Evolutionary conservation across 352 stramenopile species (phyloP), one percentile per base, ranked within the genome.

Genomic region (Pythium vanterpoolii): DNA sequence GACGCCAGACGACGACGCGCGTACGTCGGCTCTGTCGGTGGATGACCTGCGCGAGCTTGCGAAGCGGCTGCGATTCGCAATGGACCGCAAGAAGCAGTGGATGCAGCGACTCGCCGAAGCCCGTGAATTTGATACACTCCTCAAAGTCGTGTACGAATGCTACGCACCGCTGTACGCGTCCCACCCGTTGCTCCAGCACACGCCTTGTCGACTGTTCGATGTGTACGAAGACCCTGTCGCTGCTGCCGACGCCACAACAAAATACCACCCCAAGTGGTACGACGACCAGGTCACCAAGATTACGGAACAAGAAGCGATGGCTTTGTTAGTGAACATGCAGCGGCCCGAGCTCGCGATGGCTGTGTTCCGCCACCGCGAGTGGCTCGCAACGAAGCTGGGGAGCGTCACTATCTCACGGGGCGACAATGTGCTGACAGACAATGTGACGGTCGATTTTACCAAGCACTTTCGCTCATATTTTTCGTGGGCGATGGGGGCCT

Each of bases 31-130:
- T 7, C 33, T 68, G 21, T 55, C 52, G 45, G 27, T 14, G 26
- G 53, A 71, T 18, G 61, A 75, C 26, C 46, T 70, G 30, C 68
- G 52, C 19, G 67, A 56, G 8, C 59, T 82, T 2, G 77, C 69
- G 21, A 52, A 74, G 55, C 73, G 77, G 34, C 79, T 89, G 23
- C 65, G 74, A 10, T 52, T 60, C n/a, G 79, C 67, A 4, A 76
- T 89, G 76, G 77, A 83, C 49, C 77, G 80, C 56, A 89, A 89
- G 62, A 80, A 73, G 56, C 47, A 65, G 54, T 89, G 77, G 77
- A 82, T 89, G 75, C 69, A 76, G 57, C 58, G 60, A 44, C 74
- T 87, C 40, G 72, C 63, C 2, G 49, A 71, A 21, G 55, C 73
- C 21, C 44, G 42, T 19, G 50, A 51, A 24, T 39, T 42, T 5